Conservation (phyloP, 306 rosid species). For the Dicorynia guianensis region DNA sequence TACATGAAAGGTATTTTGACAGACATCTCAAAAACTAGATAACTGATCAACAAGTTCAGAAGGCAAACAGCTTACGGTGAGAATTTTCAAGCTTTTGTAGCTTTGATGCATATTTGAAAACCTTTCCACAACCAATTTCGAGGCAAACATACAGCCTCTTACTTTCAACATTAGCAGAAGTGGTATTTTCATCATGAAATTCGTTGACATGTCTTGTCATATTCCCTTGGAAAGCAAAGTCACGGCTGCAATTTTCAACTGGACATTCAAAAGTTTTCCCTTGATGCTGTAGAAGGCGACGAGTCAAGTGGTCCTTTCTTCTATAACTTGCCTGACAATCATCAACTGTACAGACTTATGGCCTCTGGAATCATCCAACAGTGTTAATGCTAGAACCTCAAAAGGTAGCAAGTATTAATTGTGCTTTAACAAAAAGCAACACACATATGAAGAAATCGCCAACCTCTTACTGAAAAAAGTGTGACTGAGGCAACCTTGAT, state of each 20-base stretch:
- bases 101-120: slow-evolving; percentile 53
- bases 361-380: slow-evolving; percentile 52
- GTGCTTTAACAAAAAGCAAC: background rate
- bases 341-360: slow-evolving; percentile 51
- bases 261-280: slow-evolving; percentile 61
- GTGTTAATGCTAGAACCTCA: background rate
- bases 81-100: slow-evolving; percentile 57
- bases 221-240: slow-evolving; percentile 50
- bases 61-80: slow-evolving; percentile 52
- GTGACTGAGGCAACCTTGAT: slow-evolving; percentile 67
- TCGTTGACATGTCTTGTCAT: slow-evolving; percentile 52
- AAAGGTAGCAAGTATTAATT: background rate
- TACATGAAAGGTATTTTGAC: background rate
- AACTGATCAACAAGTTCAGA: background rate
- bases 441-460: slow-evolving; percentile 31
- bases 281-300: slow-evolving; percentile 65
- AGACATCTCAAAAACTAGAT: background rate
- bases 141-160: slow-evolving; percentile 53
- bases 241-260: slow-evolving; percentile 51
- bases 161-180: slow-evolving; percentile 16
- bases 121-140: slow-evolving; percentile 61
- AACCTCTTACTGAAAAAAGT: slow-evolving; percentile 48
- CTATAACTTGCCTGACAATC: slow-evolving; percentile 61
- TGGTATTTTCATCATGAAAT: slow-evolving; percentile 44
- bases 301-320: slow-evolving; percentile 78